Evolutionary conservation across 192 early-diverging fungal genomes (phyloP).

Genomic region (Dissophora ornata): DNA sequence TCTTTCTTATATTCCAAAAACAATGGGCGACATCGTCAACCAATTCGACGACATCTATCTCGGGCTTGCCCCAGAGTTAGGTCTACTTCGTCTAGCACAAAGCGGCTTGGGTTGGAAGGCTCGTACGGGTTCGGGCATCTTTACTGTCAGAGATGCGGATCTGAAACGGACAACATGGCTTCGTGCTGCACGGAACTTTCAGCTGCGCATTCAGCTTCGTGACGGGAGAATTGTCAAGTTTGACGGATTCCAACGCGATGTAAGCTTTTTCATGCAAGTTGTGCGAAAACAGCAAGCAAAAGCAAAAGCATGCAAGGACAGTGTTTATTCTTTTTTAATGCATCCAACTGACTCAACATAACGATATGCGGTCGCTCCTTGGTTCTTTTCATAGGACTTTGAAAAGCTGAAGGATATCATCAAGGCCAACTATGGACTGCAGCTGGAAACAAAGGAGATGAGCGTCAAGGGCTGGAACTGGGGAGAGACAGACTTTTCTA

Average conservation of each 20-base stretch:
- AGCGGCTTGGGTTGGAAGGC: constrained; percentile 84
- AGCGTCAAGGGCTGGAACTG: constrained; percentile 97
- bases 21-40: constrained; percentile 56
- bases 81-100: constrained; percentile 62
- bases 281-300: neutral
- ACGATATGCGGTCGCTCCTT: neutral
- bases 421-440: constrained; percentile 77
- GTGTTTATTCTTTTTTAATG: too few relatives aligned
- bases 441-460: constrained; percentile 84
- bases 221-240: constrained; percentile 85
- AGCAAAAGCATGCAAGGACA: too few relatives aligned
- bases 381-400: constrained; percentile 68
- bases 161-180: constrained; percentile 82
- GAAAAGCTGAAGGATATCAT: constrained; percentile 82
- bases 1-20: too few relatives aligned
- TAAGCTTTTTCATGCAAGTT: constrained; percentile 38
- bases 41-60: constrained; percentile 67
- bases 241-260: constrained; percentile 88
- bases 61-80: constrained; percentile 57
- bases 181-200: constrained; percentile 86
- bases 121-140: constrained; percentile 59
- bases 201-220: constrained; percentile 80
- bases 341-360: too few relatives aligned
- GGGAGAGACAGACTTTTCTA: constrained; percentile 89
- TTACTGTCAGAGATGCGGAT: constrained; percentile 71